Evolutionary conservation across 306 rosid species (phyloP).

Genomic region (Casuarina equisetifolia): DNA sequence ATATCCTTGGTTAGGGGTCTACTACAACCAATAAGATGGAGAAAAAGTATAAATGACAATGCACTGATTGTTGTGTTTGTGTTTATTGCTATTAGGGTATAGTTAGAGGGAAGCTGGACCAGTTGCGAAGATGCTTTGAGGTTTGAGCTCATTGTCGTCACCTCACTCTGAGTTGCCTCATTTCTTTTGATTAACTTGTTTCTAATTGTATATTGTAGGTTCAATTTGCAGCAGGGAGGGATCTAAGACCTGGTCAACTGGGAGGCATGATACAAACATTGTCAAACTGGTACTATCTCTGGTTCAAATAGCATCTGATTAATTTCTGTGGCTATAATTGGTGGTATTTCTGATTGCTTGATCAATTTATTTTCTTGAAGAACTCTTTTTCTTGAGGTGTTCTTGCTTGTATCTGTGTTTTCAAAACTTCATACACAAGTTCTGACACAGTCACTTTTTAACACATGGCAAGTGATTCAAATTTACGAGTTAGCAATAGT

Average conservation of each 20-base stretch:
- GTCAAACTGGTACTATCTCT: constrained; percentile 70
- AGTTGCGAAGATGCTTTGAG: constrained; percentile 94
- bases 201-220: constrained; percentile 55
- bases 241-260: constrained; percentile 89
- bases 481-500: neutral
- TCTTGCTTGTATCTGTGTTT: neutral
- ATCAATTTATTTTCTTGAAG: constrained; percentile 1
- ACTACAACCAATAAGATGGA: constrained; percentile 19
- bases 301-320: constrained; percentile 10
- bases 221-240: constrained; percentile 98
- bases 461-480: neutral
- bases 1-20: neutral
- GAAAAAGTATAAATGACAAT: constrained; percentile 13
- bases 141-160: constrained; percentile 36
- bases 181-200: constrained; percentile 21
- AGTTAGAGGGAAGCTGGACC: constrained; percentile 92
- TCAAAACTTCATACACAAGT: neutral
- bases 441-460: neutral
- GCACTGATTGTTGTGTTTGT: constrained; percentile 20
- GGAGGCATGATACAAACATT: constrained; percentile 89
- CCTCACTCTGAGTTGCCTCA: constrained; percentile 5
- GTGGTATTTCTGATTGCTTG: constrained; percentile 12
- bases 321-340: neutral
- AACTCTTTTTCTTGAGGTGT: constrained; percentile 1
- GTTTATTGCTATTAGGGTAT: constrained; percentile 59